These are phyloP conservation scores for Colletotrichum sp. DNA, from an alignment of 2,329 filamentous ascomycete species.

Conservation along the genomic window DNA sequence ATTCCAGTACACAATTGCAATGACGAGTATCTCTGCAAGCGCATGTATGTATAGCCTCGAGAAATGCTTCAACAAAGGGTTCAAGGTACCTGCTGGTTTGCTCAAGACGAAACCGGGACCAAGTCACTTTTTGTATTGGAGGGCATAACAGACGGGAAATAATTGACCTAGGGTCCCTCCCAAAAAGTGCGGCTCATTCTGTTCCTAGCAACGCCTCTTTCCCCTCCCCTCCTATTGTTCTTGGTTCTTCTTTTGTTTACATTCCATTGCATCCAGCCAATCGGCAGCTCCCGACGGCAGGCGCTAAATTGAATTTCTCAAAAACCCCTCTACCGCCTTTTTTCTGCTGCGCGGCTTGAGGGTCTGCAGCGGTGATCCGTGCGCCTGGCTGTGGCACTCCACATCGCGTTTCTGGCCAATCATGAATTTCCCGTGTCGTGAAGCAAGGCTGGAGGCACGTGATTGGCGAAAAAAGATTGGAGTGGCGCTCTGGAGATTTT, in stretches of 20 bases:
- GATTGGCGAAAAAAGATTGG: neutral
- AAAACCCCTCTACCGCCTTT: neutral
- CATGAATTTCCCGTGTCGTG: neutral
- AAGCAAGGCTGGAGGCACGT: neutral
- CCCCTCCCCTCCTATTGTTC: neutral
- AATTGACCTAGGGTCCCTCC: neutral
- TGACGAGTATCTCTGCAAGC: neutral
- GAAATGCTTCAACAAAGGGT: neutral
- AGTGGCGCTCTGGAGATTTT: conserved; percentile 4
- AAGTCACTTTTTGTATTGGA: neutral
- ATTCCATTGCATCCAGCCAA: neutral
- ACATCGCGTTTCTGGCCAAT: neutral
- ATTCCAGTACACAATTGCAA: neutral
- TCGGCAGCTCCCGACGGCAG: conserved; percentile 10
- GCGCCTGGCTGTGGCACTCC: neutral
- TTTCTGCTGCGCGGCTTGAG: neutral
- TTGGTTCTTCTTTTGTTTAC: conserved; percentile 13
- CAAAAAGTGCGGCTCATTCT: neutral
- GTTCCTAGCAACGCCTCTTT: neutral
- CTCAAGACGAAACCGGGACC: neutral
- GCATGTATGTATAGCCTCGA: neutral
- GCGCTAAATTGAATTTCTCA: neutral
- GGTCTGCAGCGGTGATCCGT: neutral
- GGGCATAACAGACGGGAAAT: neutral
- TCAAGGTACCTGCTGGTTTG: conserved; percentile 9